Evolutionary conservation across 176 grass and related monocot species (phyloP), one percentile per base, ranked within the genome.

Genomic region (Puya raimondii): DNA sequence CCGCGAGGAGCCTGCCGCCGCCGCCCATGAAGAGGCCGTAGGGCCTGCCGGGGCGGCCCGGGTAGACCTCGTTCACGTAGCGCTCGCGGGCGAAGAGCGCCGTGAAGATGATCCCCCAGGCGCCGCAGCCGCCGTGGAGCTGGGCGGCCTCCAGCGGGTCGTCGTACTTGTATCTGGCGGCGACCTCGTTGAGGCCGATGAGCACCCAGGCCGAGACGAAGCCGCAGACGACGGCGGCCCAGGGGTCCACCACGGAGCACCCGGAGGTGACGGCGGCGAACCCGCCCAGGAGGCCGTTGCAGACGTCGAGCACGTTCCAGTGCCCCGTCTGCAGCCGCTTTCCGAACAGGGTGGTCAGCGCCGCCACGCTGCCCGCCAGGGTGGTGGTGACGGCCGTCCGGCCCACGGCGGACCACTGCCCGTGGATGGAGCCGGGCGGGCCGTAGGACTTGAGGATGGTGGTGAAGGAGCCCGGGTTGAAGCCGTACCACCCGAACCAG

Each of bases 221-320:
- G 13, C 88, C 84, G 64, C 88, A 87, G 58, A 91, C 75, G 64
- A 91, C 9, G 1, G 84, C 83, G 22, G 88, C 88, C 88, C 88
- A 91, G 0, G 84, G 84, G 17, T 91, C 88, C 1, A 91, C 88
- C 2, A 91, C 80, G 0, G 66, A 29, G 80, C 88, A 91, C 0
- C 88, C 84, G 0, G 84, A 77, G 50, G 88, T 86, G 80, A 91
- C 86, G 0, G 88, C 88, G 0, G 84, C 88, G 67, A 91, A 86
- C 4, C 88, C 88, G 33, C 88, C 88, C 0, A 91, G 80, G 2
- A 91, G 77, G 49, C 87, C 83, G 83, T 86, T 91, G 88, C 83
- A 91, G 58, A 91, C 88, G 78, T 91, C 83, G n/a, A 83, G 6
- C 47, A 86, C 87, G 83, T 86, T 91, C 87, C 87, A 91, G 70